Percentiles rank a stretch among this genome's conserved stretches.
phyloP scores from a whole-genome alignment of 768 basidiomycete genomes.

The Mycena galopus region DNA sequence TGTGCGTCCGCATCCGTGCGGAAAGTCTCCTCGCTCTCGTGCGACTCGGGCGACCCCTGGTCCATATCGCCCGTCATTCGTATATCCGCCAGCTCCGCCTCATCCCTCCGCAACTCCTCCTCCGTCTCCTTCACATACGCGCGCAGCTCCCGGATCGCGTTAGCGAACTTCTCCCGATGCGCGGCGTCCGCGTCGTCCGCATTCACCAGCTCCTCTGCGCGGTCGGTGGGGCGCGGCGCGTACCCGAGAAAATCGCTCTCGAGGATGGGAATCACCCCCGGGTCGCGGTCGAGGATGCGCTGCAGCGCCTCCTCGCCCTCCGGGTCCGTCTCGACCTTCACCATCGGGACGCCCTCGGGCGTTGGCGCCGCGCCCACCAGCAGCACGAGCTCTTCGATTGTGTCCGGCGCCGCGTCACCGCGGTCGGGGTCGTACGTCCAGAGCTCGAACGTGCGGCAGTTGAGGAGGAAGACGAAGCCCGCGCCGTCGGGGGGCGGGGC shows the following conservation, averaged over 20 bases:
- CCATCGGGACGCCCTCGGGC: slow-evolving; percentile 21
- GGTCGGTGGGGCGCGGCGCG: slow-evolving; percentile 37
- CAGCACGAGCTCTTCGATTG: slow-evolving; percentile 23
- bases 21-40: neutral
- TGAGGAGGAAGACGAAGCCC: slow-evolving; percentile 20
- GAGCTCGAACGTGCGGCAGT: slow-evolving; percentile 28
- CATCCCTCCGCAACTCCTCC: slow-evolving; percentile 10
- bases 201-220: slow-evolving; percentile 15
- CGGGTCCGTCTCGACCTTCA: slow-evolving; percentile 36
- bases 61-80: too few relatives aligned
- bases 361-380: slow-evolving; percentile 22
- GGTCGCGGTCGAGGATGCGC: slow-evolving; percentile 47
- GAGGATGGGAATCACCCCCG: slow-evolving; percentile 47
- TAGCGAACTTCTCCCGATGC: neutral
- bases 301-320: slow-evolving; percentile 45
- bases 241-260: slow-evolving; percentile 48
- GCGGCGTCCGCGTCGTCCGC: neutral
- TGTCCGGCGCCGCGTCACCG: neutral
- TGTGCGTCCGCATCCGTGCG: neutral
- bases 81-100: slow-evolving; percentile 1
- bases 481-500: neutral
- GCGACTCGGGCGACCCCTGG: neutral
- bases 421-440: slow-evolving; percentile 12
- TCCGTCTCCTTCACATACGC: slow-evolving; percentile 17
- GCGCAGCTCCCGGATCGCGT: slow-evolving; percentile 12